Percentiles rank a stretch among this genome's conserved stretches.
Evolutionary conservation across 2,329 filamentous ascomycete species (phyloP).

Genomic region (Pseudocercospora macadamiae): DNA sequence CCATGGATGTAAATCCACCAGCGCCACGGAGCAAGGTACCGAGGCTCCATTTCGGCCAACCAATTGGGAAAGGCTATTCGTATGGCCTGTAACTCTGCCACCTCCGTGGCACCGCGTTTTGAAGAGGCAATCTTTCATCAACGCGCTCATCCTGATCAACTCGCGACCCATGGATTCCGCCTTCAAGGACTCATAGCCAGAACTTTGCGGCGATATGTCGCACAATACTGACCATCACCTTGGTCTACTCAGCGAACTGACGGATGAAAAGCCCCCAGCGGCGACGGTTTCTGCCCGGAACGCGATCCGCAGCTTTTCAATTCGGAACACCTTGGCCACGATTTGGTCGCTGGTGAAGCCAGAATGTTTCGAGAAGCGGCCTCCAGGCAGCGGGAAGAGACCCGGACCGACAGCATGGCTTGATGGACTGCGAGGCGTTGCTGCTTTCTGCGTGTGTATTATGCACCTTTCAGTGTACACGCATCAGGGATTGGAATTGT

Average conservation of each 20-base stretch:
- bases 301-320: constrained; percentile 1
- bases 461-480: constrained; percentile 62
- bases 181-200: neutral
- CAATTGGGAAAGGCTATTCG: neutral
- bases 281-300: neutral
- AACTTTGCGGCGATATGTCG: neutral
- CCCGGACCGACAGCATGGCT: constrained; percentile 56
- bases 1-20: too few relatives aligned
- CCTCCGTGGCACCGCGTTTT: neutral
- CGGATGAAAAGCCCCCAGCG: neutral
- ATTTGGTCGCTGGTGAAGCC: constrained; percentile 15
- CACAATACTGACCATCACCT: constrained; percentile 1
- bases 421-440: constrained; percentile 68
- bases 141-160: neutral
- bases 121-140: neutral
- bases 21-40: neutral
- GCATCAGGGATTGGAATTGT: constrained; percentile 53
- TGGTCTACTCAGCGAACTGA: constrained; percentile 5
- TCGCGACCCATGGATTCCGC: constrained; percentile 3
- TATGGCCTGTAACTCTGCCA: neutral
- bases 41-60: neutral
- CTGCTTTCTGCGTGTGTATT: constrained; percentile 66
- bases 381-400: constrained; percentile 16
- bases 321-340: neutral
- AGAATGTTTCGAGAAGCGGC: constrained; percentile 19